Evolutionary conservation across 495 filamentous ascomycete species (phyloP).

Genomic region (Talaromyces ruber): DNA sequence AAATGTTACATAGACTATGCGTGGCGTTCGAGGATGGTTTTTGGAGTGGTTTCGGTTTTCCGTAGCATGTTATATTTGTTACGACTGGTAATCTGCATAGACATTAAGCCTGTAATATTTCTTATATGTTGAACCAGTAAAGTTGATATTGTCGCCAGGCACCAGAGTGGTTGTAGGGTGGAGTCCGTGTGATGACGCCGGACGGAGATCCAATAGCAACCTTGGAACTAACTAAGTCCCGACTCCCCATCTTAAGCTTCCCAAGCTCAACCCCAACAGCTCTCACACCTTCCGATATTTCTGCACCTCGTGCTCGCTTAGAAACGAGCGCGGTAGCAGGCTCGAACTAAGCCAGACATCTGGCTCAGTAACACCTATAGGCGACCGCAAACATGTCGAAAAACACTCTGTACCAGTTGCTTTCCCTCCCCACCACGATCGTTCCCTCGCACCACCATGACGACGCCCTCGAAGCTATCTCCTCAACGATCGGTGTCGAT

Average conservation of each 20-base stretch:
- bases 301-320: neutral
- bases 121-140: neutral
- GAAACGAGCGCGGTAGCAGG: slow-evolving; percentile 2
- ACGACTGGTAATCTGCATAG: neutral
- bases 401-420: slow-evolving; percentile 55
- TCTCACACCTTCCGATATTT: neutral
- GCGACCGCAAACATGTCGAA: slow-evolving; percentile 43
- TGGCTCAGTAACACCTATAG: neutral
- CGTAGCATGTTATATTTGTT: neutral
- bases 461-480: slow-evolving; percentile 69
- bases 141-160: neutral
- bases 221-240: neutral
- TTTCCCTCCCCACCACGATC: slow-evolving; percentile 70
- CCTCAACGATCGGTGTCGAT: slow-evolving; percentile 61
- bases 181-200: neutral
- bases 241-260: neutral
- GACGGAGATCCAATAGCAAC: neutral
- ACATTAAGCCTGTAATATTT: neutral
- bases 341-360: neutral
- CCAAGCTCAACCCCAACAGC: slow-evolving; percentile 4
- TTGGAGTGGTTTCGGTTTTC: neutral
- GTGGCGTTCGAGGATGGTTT: neutral
- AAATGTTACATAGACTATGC: neutral
- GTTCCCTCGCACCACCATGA: slow-evolving; percentile 62
- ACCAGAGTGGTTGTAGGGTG: neutral